Evolutionary conservation across 75 land plant genomes (phyloP).

Genomic region (Azolla pinnata): DNA sequence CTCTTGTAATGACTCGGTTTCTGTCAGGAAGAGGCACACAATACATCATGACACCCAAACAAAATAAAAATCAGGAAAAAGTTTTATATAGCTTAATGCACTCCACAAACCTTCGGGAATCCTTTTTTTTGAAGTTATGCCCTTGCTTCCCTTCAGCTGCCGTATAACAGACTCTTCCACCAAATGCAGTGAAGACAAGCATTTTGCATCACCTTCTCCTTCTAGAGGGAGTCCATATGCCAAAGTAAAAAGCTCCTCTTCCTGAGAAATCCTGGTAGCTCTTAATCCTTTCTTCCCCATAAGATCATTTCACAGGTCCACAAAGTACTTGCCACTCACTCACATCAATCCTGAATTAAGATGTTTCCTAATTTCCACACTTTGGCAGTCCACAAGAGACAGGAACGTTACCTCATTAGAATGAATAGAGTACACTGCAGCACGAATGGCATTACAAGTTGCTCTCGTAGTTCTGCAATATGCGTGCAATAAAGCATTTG

Average conservation of each 20-base stretch:
- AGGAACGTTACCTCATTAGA: slow-evolving; percentile 75
- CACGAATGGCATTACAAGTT: slow-evolving; percentile 66
- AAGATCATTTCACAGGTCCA: background rate
- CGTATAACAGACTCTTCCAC: slow-evolving; percentile 76
- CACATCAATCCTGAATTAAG: background rate
- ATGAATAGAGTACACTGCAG: slow-evolving; percentile 66
- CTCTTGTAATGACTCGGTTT: slow-evolving; percentile 66
- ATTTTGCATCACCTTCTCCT: slow-evolving; percentile 71
- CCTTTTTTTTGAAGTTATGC: slow-evolving; percentile 36
- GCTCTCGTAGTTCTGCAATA: slow-evolving; percentile 77
- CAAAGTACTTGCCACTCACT: background rate
- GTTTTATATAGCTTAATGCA: too few species aligned
- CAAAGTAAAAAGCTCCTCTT: slow-evolving; percentile 80
- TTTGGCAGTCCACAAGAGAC: too few species aligned
- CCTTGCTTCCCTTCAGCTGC: slow-evolving; percentile 70
- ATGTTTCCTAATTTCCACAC: too few species aligned
- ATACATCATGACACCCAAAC: background rate
- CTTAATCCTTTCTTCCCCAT: background rate
- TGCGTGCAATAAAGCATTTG: slow-evolving; percentile 77
- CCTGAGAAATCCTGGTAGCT: slow-evolving; percentile 27
- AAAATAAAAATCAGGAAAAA: background rate
- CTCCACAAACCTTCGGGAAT: slow-evolving; percentile 50
- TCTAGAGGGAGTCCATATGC: slow-evolving; percentile 72
- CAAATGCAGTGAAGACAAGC: slow-evolving; percentile 57
- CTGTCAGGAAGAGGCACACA: slow-evolving; percentile 29